A percentile compares a stretch with the other conserved stretches of the same genome.
phyloP scores from a whole-genome alignment of 2,329 filamentous ascomycete genomes.

The Colletotrichum sp. region DNA sequence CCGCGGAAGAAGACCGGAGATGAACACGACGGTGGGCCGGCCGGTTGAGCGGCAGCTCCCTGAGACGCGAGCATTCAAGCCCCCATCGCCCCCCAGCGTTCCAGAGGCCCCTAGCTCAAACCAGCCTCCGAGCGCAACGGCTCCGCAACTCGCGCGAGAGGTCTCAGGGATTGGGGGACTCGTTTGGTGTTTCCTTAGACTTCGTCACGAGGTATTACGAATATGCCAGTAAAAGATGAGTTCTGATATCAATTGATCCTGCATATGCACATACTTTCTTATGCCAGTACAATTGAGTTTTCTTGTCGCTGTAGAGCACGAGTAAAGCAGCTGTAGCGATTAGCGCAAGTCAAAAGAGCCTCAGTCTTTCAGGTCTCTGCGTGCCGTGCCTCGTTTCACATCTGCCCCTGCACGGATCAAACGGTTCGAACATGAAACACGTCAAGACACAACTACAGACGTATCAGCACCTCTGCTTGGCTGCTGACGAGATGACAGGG shows the following conservation, averaged over 20 bases:
- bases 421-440: constrained; percentile 8
- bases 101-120: neutral
- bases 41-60: neutral
- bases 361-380: neutral
- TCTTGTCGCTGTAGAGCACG: neutral
- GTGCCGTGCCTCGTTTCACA: neutral
- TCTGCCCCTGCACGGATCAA: neutral
- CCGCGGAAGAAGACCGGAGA: neutral
- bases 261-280: neutral
- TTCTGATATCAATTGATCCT: neutral
- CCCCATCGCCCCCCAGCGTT: neutral
- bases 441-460: constrained; percentile 8
- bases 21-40: neutral
- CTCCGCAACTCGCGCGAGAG: neutral
- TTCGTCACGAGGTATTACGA: neutral
- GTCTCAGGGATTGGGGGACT: neutral
- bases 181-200: neutral
- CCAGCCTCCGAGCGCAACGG: neutral
- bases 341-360: neutral
- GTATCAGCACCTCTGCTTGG: constrained; percentile 5
- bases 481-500: neutral
- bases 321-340: neutral
- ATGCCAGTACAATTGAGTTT: neutral
- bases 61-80: neutral
- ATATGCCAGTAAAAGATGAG: fast-evolving